Percentiles rank a stretch among this genome's conserved stretches.
Conservation (phyloP, 371 early-diverging fungal species). For the Saksenaea oblongispora region DNA sequence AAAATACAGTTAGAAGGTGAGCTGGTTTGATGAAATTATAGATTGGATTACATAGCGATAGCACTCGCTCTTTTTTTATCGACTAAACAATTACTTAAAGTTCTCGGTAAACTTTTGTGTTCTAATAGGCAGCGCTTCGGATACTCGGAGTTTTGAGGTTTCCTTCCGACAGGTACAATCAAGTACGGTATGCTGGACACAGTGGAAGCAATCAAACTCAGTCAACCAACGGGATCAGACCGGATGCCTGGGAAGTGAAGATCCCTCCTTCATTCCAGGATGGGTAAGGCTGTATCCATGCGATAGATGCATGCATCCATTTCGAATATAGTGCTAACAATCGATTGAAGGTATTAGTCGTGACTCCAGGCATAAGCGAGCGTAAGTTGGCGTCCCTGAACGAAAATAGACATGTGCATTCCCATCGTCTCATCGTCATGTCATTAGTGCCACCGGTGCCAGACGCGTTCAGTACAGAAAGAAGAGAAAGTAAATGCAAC, state of each 20-base stretch:
- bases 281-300: constrained; percentile 5
- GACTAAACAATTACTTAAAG: too few species aligned
- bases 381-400: constrained; percentile 10
- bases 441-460: constrained; percentile 15
- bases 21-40: too few species aligned
- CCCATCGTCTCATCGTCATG: neutral
- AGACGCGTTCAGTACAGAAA: constrained; percentile 16
- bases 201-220: neutral
- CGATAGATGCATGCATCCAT: constrained; percentile 5
- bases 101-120: too few species aligned
- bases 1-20: too few species aligned
- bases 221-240: neutral
- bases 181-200: too few species aligned
- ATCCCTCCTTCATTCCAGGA: constrained; percentile 2
- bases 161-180: too few species aligned
- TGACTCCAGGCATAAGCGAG: constrained; percentile 14
- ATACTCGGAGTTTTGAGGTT: too few species aligned
- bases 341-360: constrained; percentile 17
- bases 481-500: constrained; percentile 13
- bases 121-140: too few species aligned
- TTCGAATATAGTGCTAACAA: neutral
- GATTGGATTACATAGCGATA: too few species aligned
- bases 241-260: neutral
- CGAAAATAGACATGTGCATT: neutral
- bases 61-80: too few species aligned